These are phyloP conservation scores for Eucalyptus grandis DNA, from an alignment of 345 rosid genomes.

Conservation along the genomic window DNA sequence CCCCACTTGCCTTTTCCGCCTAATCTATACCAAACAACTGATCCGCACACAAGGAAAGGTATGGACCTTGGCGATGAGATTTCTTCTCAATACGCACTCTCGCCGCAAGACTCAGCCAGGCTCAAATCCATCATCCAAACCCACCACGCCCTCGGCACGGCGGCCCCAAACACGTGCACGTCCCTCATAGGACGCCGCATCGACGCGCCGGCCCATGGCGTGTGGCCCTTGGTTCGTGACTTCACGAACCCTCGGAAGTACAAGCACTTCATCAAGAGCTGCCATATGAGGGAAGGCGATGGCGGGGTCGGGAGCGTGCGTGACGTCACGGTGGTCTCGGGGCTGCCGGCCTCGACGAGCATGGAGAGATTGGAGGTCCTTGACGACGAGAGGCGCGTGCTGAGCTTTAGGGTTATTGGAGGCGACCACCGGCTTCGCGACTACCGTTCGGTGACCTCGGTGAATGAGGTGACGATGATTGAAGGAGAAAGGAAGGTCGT, in stretches of 20 bases:
- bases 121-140: slow-evolving; percentile 39
- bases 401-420: slow-evolving; percentile 74
- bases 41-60: neutral
- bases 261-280: slow-evolving; percentile 79
- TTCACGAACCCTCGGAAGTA: slow-evolving; percentile 57
- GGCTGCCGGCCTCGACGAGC: slow-evolving; percentile 78
- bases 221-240: slow-evolving; percentile 59
- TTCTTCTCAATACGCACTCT: neutral
- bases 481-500: slow-evolving; percentile 12
- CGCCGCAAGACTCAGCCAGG: neutral
- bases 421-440: slow-evolving; percentile 77
- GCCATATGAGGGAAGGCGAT: slow-evolving; percentile 34
- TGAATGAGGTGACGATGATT: slow-evolving; percentile 32
- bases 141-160: slow-evolving; percentile 36
- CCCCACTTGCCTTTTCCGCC: neutral
- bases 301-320: slow-evolving; percentile 51
- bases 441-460: slow-evolving; percentile 71
- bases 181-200: slow-evolving; percentile 58
- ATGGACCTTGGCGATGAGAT: neutral
- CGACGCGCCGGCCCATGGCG: slow-evolving; percentile 38
- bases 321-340: slow-evolving; percentile 61
- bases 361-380: slow-evolving; percentile 73
- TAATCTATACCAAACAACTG: neutral
- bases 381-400: slow-evolving; percentile 44
- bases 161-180: slow-evolving; percentile 40